Conservation (phyloP, 177 flowering plant genomes). For the Telopea speciosissima region DNA sequence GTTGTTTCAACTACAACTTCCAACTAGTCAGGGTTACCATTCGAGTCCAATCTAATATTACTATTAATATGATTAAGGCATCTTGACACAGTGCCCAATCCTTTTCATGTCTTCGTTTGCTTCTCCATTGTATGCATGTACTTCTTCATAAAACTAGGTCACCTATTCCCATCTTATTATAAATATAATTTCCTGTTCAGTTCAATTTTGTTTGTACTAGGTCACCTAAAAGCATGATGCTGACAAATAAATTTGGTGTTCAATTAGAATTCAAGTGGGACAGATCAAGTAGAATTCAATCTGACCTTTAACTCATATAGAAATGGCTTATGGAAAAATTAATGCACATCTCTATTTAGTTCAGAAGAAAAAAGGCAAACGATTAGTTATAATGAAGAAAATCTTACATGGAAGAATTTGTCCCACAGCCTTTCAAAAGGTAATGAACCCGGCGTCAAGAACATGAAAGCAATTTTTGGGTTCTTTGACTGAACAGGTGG, state of each 20-base stretch:
- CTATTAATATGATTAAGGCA: neutral
- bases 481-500: conserved; percentile 41
- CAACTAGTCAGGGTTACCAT: neutral
- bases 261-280: neutral
- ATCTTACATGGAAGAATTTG: conserved; percentile 70
- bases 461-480: conserved; percentile 85
- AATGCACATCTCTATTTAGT: neutral
- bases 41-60: neutral
- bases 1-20: neutral
- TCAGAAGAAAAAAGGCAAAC: neutral
- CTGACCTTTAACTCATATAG: neutral
- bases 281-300: neutral
- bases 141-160: neutral
- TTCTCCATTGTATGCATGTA: neutral
- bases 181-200: neutral
- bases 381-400: neutral
- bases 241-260: neutral
- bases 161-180: neutral
- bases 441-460: conserved; percentile 61
- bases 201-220: neutral
- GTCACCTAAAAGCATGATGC: neutral
- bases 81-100: neutral
- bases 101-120: neutral
- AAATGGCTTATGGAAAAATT: neutral
- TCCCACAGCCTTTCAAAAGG: conserved; percentile 94